Conservation (phyloP, 495 filamentous ascomycete species). For the Lindgomyces ingoldianus region DNA sequence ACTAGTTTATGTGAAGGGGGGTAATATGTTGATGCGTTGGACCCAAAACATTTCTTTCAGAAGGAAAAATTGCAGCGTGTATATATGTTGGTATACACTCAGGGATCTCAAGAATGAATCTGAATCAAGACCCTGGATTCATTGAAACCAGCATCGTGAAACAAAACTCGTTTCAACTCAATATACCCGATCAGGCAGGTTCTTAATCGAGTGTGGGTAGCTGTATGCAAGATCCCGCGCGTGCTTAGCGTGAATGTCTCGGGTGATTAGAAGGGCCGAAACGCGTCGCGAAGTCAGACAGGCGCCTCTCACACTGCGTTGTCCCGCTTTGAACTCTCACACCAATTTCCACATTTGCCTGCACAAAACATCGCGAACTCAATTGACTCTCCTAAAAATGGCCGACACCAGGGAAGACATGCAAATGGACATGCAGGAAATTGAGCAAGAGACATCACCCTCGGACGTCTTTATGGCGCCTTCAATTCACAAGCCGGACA, state of each 20-base stretch:
- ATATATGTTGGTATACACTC: too few species aligned
- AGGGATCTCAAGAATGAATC: too few species aligned
- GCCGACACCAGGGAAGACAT: constrained; percentile 25
- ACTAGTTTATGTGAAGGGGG: too few species aligned
- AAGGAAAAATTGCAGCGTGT: too few species aligned
- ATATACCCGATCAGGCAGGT: constrained; percentile 6
- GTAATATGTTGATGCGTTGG: too few species aligned
- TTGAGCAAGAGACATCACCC: constrained; percentile 56
- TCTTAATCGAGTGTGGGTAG: not conserved
- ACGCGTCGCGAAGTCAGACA: not conserved
- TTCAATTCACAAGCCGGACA: constrained; percentile 62
- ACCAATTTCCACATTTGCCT: not conserved
- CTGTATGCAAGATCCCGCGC: constrained; percentile 20
- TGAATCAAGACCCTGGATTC: too few species aligned
- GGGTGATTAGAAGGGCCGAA: constrained; percentile 5
- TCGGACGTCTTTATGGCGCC: constrained; percentile 69
- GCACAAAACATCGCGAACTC: not conserved
- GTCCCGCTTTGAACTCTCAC: not conserved
- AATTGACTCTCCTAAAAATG: constrained; percentile 5
- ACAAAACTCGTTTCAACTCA: too few species aligned
- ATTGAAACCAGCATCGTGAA: too few species aligned
- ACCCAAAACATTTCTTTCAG: too few species aligned
- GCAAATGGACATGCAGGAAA: constrained; percentile 28
- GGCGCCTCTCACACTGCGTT: not conserved
- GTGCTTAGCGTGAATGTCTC: constrained; percentile 4